phyloP scores from a whole-genome alignment of 2,329 filamentous ascomycete species.

The Hymenoscyphus fraxineus region DNA sequence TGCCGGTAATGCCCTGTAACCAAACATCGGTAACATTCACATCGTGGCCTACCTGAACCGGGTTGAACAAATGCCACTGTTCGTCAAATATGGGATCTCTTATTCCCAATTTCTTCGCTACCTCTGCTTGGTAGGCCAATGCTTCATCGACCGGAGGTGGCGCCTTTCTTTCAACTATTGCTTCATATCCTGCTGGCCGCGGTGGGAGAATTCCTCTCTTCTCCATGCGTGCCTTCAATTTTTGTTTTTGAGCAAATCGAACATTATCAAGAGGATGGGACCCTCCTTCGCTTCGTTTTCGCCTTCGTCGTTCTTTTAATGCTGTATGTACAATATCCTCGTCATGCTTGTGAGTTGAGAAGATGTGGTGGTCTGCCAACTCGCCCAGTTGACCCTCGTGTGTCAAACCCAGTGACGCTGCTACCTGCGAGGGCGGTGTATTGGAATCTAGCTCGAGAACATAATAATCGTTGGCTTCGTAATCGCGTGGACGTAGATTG shows the following conservation, averaged over 20 bases:
- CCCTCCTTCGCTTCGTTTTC: conserved; percentile 55
- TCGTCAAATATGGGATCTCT: conserved; percentile 85
- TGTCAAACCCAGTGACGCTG: conserved; percentile 66
- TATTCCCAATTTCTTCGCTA: conserved; percentile 69
- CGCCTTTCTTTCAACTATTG: conserved; percentile 21
- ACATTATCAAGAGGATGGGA: conserved; percentile 67
- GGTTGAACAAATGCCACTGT: conserved; percentile 94
- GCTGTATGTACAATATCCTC: conserved; percentile 56
- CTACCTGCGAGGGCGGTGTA: conserved; percentile 64
- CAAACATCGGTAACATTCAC: conserved; percentile 95
- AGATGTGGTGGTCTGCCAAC: conserved; percentile 78
- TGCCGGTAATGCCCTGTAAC: conserved; percentile 84
- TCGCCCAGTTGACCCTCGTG: conserved; percentile 80
- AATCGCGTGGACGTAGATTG: conserved; percentile 58
- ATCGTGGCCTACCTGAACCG: conserved; percentile 77
- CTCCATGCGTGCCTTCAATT: conserved; percentile 55
- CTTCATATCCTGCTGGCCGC: conserved; percentile 21
- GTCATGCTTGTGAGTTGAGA: conserved; percentile 63
- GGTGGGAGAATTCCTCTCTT: conserved; percentile 43
- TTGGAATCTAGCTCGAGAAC: conserved; percentile 75
- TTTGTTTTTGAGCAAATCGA: conserved; percentile 75
- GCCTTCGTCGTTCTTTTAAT: conserved; percentile 49
- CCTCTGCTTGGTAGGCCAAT: conserved; percentile 53
- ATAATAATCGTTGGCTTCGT: conserved; percentile 85
- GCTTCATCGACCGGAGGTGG: conserved; percentile 36